phyloP scores from a whole-genome alignment of 331 rosid species.

The Quercus phellos region DNA sequence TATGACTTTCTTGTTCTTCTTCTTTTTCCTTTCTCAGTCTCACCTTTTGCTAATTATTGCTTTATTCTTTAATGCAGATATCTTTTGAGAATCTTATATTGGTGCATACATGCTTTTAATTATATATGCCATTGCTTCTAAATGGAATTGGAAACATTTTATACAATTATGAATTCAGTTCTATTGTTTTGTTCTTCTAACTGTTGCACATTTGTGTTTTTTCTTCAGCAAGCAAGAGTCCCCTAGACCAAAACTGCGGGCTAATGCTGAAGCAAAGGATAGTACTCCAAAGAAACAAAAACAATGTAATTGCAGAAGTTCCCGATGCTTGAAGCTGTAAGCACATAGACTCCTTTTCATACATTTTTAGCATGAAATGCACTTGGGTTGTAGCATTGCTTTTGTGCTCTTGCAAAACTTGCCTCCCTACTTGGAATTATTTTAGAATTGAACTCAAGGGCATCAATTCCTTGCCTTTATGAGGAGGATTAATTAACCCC shows the following conservation, averaged over 20 bases:
- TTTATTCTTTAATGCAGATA: no score
- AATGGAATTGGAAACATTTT: background rate
- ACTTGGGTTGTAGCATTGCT: background rate
- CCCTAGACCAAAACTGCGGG: conserved; percentile 38
- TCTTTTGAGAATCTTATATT: background rate
- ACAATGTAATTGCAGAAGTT: conserved; percentile 76
- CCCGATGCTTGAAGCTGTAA: conserved; percentile 80
- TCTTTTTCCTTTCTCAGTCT: no score
- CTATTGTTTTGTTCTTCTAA: conserved; percentile 13
- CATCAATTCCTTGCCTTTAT: background rate
- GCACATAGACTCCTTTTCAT: conserved; percentile 20
- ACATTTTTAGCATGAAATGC: conserved; percentile 8
- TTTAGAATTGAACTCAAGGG: background rate
- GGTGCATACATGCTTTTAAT: background rate
- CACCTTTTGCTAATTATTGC: no score
- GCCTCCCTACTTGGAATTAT: background rate
- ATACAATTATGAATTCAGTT: background rate
- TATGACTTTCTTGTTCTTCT: background rate
- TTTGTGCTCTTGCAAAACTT: background rate
- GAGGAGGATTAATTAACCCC: background rate
- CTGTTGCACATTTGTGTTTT: conserved; percentile 14
- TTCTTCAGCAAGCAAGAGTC: conserved; percentile 61
- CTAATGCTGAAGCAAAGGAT: conserved; percentile 38
- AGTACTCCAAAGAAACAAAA: conserved; percentile 67
- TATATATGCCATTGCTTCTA: background rate